Base-by-base conservation (phyloP, 306 rosid genomes). In the Inga leiocalycina region DNA sequence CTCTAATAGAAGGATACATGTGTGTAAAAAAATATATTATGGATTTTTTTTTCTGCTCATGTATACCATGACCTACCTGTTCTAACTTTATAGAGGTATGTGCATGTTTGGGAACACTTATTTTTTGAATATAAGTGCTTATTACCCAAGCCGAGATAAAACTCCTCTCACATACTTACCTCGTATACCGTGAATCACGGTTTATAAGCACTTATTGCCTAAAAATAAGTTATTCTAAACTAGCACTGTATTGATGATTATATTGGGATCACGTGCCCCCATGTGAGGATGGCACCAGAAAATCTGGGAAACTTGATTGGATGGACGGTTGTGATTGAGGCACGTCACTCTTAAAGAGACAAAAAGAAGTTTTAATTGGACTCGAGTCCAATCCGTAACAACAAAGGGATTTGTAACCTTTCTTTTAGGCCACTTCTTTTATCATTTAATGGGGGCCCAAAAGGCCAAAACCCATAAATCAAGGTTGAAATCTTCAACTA, bases 241-340 rank as follows among this genome's bases (percentile, higher is more conserved):
- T 27, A 27, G 1, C 30, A 27, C 30, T 27, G 1, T 15, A 48
- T 3, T 48, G 8, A 16, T 15, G n/a, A 51, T 16, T 51, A 16
- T 17, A 3, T 71, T 27, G 76, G 76, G 84, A 77, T 82, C 93
- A 90, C 94, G 84, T 88, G 95, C 93, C 90, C 80, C 88, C 95
- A 91, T 90, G 92, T 91, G 91, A 88, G 11, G 62, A 10, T 7
- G 62, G 10, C 37, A 81, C 82, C 87, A 62, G 79, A 80, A 59
- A 88, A 85, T 90, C 80, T 27, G 20, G 45, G 67, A 13, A 12
- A 57, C 22, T 54, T 66, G 4, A 57, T 41, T 15, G 13, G 2
- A 81, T 78, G 85, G 64, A 86, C 0, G 88, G 85, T 76, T 73
- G 4, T 0, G 82, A 85, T 85, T 71, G 73, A 45, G 77, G 64